Percentiles rank a stretch among this genome's conserved stretches.
These are phyloP conservation scores for Solanum corneliomulleri DNA, from an alignment of 257 asterid genomes.

Conservation along the genomic window DNA sequence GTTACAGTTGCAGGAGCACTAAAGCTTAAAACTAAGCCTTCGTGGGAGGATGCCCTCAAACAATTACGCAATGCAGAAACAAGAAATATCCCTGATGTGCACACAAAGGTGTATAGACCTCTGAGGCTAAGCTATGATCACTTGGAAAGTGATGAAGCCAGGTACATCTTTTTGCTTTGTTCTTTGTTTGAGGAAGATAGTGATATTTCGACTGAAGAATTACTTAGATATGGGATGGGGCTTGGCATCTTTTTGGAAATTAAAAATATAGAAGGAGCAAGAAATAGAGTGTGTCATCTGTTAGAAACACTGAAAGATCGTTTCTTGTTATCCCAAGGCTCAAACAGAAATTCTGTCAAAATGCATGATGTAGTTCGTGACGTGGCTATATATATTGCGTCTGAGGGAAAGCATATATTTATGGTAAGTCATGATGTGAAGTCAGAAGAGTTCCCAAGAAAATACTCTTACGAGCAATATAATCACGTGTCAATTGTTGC, in stretches of 20 bases:
- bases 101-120: not conserved
- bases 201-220: not conserved
- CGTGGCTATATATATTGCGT: not conserved
- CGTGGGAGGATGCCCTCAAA: not conserved
- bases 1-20: not conserved
- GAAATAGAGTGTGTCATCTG: not conserved
- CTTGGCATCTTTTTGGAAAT: not conserved
- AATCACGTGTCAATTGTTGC: not conserved
- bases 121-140: not conserved
- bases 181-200: not conserved
- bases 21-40: not conserved
- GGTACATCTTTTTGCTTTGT: not conserved
- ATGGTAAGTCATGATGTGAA: not conserved
- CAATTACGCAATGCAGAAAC: not conserved
- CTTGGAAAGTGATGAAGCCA: not conserved
- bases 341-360: not conserved
- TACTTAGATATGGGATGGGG: not conserved
- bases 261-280: not conserved
- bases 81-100: not conserved
- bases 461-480: not conserved
- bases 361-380: not conserved
- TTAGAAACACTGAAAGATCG: not conserved
- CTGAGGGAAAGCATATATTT: not conserved
- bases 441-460: not conserved
- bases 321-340: not conserved